These are phyloP conservation scores for Panicum virgatum DNA, from an alignment of 202 grass and related monocot species.

Conservation along the genomic window DNA sequence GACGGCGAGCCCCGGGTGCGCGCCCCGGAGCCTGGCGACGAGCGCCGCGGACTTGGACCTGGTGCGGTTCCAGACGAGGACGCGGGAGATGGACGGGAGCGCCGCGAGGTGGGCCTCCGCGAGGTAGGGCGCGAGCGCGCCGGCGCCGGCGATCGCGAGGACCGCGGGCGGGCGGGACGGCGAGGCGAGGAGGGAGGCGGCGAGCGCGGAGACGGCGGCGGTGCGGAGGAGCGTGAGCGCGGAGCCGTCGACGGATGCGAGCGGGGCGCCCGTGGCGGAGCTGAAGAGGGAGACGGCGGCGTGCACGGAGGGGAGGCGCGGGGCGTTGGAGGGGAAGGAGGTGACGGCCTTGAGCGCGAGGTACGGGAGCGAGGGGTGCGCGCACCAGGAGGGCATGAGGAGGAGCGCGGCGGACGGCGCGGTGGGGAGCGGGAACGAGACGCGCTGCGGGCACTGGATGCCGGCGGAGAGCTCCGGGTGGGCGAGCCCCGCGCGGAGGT, in stretches of 20 bases:
- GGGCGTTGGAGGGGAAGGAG: slow-evolving; percentile 74
- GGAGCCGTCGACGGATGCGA: slow-evolving; percentile 72
- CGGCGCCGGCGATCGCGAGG: slow-evolving; percentile 64
- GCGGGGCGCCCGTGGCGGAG: slow-evolving; percentile 61
- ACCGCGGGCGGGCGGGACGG: slow-evolving; percentile 38
- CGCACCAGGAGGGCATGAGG: slow-evolving; percentile 92
- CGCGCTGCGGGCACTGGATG: slow-evolving; percentile 72
- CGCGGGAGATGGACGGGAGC: slow-evolving; percentile 58
- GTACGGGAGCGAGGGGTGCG: slow-evolving; percentile 76
- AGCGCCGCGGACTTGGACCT: slow-evolving; percentile 57
- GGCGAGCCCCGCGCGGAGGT: slow-evolving; percentile 58
- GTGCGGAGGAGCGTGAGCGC: slow-evolving; percentile 77
- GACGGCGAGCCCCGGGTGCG: slow-evolving; percentile 43
- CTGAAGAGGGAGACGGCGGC: slow-evolving; percentile 82
- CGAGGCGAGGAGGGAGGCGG: slow-evolving; percentile 57
- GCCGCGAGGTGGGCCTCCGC: slow-evolving; percentile 66
- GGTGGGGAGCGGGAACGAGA: slow-evolving; percentile 61
- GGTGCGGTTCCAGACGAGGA: slow-evolving; percentile 92
- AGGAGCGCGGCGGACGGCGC: slow-evolving; percentile 68
- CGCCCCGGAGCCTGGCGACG: slow-evolving; percentile 45
- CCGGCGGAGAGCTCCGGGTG: slow-evolving; percentile 51
- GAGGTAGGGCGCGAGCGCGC: slow-evolving; percentile 75
- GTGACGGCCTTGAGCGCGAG: slow-evolving; percentile 85
- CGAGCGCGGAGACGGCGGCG: slow-evolving; percentile 76
- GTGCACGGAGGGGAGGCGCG: slow-evolving; percentile 61